Conservation (phyloP, 1,139 yeast genomes). For the Lodderomyces theae region DNA sequence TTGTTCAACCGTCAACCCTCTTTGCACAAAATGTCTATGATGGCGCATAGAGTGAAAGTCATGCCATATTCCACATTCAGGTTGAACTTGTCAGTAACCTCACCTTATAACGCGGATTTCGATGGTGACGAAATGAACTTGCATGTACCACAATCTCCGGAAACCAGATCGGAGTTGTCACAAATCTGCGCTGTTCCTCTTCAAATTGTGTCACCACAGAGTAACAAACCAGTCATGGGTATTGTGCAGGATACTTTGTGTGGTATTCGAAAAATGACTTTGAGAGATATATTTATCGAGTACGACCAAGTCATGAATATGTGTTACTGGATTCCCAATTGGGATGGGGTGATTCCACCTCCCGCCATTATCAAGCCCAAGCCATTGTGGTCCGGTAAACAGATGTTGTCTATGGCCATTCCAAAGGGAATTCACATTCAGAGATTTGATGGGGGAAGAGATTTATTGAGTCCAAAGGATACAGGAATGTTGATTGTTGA, state of each 20-base stretch:
- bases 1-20: conserved; percentile 99
- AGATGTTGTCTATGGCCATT: conserved; percentile 83
- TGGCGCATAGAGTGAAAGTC: conserved; percentile 99
- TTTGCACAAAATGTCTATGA: conserved; percentile 98
- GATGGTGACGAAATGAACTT: conserved; percentile 99
- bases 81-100: conserved; percentile 91
- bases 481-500: conserved; percentile 89
- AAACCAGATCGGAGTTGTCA: conserved; percentile 92
- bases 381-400: conserved; percentile 98
- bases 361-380: conserved; percentile 94
- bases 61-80: conserved; percentile 99
- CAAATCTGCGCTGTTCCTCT: conserved; percentile 96
- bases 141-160: conserved; percentile 98
- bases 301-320: conserved; percentile 95
- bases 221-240: conserved; percentile 99
- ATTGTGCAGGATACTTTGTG: conserved; percentile 98
- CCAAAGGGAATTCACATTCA: conserved; percentile 95
- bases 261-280: conserved; percentile 94
- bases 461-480: conserved; percentile 82
- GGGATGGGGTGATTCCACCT: conserved; percentile 99
- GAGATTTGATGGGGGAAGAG: conserved; percentile 86
- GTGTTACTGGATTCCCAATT: conserved; percentile 94
- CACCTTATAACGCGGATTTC: conserved; percentile 99
- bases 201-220: conserved; percentile 97
- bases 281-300: conserved; percentile 84